These are phyloP conservation scores for Fusarium citri DNA, from an alignment of 2,329 filamentous ascomycete genomes.

Conservation along the genomic window DNA sequence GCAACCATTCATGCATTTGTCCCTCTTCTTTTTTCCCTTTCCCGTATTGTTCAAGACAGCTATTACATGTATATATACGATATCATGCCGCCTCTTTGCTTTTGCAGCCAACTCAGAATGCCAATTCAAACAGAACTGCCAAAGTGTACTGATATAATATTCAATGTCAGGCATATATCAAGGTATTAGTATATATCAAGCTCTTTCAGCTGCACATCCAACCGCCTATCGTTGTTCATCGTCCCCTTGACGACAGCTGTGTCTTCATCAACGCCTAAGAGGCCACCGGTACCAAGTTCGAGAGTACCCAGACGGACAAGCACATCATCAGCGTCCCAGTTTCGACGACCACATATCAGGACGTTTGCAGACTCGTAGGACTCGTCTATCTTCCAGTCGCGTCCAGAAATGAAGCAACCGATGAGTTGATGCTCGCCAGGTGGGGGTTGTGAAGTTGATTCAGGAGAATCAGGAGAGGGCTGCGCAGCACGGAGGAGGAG, in stretches of 20 bases:
- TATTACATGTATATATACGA: slow-evolving; percentile 34
- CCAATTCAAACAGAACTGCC: slow-evolving; percentile 4
- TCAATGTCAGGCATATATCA: neutral
- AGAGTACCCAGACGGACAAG: slow-evolving; percentile 50
- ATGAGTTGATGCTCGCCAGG: slow-evolving; percentile 44
- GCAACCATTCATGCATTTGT: slow-evolving; percentile 18
- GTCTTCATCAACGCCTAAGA: slow-evolving; percentile 44
- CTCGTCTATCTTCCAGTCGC: slow-evolving; percentile 47
- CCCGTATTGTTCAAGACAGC: slow-evolving; percentile 30
- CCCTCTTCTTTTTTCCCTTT: slow-evolving; percentile 12
- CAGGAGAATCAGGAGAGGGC: slow-evolving; percentile 24
- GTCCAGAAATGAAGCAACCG: slow-evolving; percentile 48
- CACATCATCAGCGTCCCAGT: slow-evolving; percentile 45
- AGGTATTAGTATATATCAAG: slow-evolving; percentile 51
- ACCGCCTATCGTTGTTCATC: slow-evolving; percentile 43
- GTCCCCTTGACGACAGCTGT: slow-evolving; percentile 46
- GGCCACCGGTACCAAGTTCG: slow-evolving; percentile 43
- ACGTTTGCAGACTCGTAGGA: slow-evolving; percentile 46
- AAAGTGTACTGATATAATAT: slow-evolving; percentile 2
- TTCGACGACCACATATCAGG: slow-evolving; percentile 47
- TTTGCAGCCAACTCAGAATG: slow-evolving; percentile 1
- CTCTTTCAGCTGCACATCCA: slow-evolving; percentile 48
- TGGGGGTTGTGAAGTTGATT: slow-evolving; percentile 32
- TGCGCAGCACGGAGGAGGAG: slow-evolving; percentile 38
- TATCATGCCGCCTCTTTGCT: neutral